Evolutionary conservation across 345 rosid genomes (phyloP), one percentile per base, ranked within the genome.

Genomic region (Populus davidiana): DNA sequence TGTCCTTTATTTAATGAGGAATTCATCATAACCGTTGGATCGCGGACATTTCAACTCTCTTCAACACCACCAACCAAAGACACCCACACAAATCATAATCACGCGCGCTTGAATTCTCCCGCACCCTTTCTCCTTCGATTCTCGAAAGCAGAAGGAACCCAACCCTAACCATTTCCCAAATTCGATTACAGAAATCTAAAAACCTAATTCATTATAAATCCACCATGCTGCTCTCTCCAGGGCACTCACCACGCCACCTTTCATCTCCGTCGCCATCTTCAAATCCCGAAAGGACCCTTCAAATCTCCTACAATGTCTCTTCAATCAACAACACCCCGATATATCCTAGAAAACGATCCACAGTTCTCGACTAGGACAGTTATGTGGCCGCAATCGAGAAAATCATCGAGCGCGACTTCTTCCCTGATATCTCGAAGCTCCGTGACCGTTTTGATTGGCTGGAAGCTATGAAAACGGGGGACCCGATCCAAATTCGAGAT

Each of bases 401-500:
- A 86, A 93, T 96, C 81, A 89, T 96, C 78, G 98, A 96, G 85
- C 97, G 99, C 29, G 98, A 96, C 77, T 96, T 85, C 88, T 96
- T 93, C 82, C 99, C 99, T 2, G 98, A 96, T 85, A 89, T 96
- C 77, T 72, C 95, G 10, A 96, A 96, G 90, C 98, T 96, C 71
- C 92, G 88, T 41, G 99, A 93, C 78, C 94, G 97, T 10, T 91
- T 90, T 59, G 99, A 96, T 76, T 96, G 96, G 99, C 88, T 96
- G 65, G 94, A 93, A 79, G 99, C 99, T 13, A 81, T 87, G 59
- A 91, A 86, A 83, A 89, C 96, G 10, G 90, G 94, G 8, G 99
- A 94, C 66, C 97, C 97, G 38, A 33, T 92, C 71, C 99, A 89
- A 78, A 96, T 96, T 64, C 90, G 98, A 74, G 97, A 96, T 29